A percentile compares a stretch with the other conserved stretches of the same genome.
These are phyloP conservation scores for Glycine tomentella DNA, from an alignment of 306 rosid genomes.

Conservation along the genomic window DNA sequence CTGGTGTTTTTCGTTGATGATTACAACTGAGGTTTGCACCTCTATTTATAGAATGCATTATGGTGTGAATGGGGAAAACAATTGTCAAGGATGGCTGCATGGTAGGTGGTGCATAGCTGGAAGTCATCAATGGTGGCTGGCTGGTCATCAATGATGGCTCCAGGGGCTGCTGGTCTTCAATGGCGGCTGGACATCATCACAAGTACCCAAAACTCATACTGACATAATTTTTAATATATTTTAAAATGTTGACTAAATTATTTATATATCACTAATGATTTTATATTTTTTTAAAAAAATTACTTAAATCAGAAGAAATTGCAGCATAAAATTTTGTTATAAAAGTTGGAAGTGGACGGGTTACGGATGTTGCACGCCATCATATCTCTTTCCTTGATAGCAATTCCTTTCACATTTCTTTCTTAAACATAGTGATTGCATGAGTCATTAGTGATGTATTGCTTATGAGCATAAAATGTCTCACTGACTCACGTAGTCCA, in stretches of 20 bases:
- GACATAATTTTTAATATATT: background rate
- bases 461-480: background rate
- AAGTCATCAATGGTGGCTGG: too few species aligned
- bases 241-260: background rate
- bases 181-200: too few species aligned
- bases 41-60: too few species aligned
- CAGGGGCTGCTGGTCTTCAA: too few species aligned
- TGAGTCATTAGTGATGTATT: conserved; percentile 17
- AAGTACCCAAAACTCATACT: background rate
- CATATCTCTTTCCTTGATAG: background rate
- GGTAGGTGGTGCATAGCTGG: too few species aligned
- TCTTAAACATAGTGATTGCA: background rate
- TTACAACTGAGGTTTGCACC: too few species aligned
- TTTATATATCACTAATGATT: background rate
- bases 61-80: too few species aligned
- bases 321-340: background rate
- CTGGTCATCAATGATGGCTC: too few species aligned
- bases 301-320: background rate
- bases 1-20: too few species aligned
- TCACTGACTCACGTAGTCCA: background rate
- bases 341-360: background rate
- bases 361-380: background rate
- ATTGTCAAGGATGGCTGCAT: too few species aligned
- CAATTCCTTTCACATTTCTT: background rate
- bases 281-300: background rate